Conservation (phyloP, 805 yeast species). For the Saturnispora diversa region DNA sequence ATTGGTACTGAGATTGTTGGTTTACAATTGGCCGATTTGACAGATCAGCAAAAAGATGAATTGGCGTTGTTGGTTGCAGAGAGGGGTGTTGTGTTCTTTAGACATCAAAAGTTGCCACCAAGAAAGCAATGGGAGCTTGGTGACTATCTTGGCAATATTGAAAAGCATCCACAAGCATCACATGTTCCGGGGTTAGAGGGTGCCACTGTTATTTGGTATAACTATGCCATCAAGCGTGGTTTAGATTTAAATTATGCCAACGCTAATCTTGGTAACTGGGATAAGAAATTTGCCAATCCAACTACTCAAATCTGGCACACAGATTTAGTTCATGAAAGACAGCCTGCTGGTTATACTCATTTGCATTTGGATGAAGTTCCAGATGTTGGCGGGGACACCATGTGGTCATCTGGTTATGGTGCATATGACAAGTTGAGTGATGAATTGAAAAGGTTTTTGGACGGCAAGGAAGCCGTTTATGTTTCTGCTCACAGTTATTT, state of each 20-base stretch:
- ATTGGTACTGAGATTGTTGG: slow-evolving; percentile 45
- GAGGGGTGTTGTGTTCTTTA: slow-evolving; percentile 42
- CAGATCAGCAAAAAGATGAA: slow-evolving; percentile 38
- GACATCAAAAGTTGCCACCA: slow-evolving; percentile 38
- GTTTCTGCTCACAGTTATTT: slow-evolving; percentile 34
- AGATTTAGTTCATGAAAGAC: slow-evolving; percentile 43
- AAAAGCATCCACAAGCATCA: slow-evolving; percentile 32
- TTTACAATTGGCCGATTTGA: slow-evolving; percentile 36
- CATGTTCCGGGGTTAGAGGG: slow-evolving; percentile 33
- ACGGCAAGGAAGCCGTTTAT: slow-evolving; percentile 43
- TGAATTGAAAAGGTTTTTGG: slow-evolving; percentile 41
- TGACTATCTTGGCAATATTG: slow-evolving; percentile 37
- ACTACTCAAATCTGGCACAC: slow-evolving; percentile 39
- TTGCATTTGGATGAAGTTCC: slow-evolving; percentile 45
- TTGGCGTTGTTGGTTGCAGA: slow-evolving; percentile 40
- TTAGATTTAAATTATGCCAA: slow-evolving; percentile 16
- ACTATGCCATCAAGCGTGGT: slow-evolving; percentile 25
- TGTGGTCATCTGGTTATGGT: slow-evolving; percentile 48
- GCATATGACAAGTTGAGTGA: slow-evolving; percentile 50
- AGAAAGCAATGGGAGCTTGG: slow-evolving; percentile 38
- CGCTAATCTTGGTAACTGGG: slow-evolving; percentile 17
- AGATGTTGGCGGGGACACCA: slow-evolving; percentile 46
- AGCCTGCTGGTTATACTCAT: slow-evolving; percentile 49
- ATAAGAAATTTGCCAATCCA: slow-evolving; percentile 6
- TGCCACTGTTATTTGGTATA: slow-evolving; percentile 36